Conservation (phyloP, 2,329 filamentous ascomycete species). For the Pestalotiopsis sp. region DNA sequence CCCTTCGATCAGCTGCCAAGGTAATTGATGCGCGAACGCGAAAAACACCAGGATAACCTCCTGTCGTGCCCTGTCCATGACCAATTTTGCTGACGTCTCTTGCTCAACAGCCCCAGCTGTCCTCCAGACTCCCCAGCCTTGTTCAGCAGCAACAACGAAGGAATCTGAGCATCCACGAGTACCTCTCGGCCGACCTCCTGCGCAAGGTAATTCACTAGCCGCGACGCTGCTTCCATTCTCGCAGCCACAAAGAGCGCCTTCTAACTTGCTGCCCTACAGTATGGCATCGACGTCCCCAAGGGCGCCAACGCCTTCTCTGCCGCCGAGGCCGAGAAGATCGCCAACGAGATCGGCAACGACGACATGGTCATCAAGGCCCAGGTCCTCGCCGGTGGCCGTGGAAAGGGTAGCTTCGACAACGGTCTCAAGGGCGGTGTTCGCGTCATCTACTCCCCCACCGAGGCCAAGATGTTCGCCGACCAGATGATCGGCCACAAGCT, state of each 20-base stretch:
- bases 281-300: conserved; percentile 91
- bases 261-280: conserved; percentile 55
- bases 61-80: conserved; percentile 8
- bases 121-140: conserved; percentile 63
- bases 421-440: conserved; percentile 98
- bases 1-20: conserved; percentile 72
- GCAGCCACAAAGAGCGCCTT: conserved; percentile 10
- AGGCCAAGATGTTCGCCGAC: conserved; percentile 95
- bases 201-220: conserved; percentile 55
- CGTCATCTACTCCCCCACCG: conserved; percentile 96
- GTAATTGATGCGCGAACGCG: conserved; percentile 50
- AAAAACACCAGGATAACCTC: not conserved
- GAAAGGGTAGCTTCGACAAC: conserved; percentile 97
- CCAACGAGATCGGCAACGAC: conserved; percentile 87
- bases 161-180: conserved; percentile 96
- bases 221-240: not conserved
- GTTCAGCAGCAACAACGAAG: conserved; percentile 83
- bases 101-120: conserved; percentile 37
- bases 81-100: not conserved
- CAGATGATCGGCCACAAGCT: conserved; percentile 99
- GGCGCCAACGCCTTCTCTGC: conserved; percentile 82
- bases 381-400: conserved; percentile 95
- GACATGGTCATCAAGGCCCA: conserved; percentile 99
- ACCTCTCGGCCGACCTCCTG: conserved; percentile 91
- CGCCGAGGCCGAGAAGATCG: conserved; percentile 88